Base-by-base conservation (phyloP, 2,329 filamentous ascomycete genomes). In the Talaromyces sp. region DNA sequence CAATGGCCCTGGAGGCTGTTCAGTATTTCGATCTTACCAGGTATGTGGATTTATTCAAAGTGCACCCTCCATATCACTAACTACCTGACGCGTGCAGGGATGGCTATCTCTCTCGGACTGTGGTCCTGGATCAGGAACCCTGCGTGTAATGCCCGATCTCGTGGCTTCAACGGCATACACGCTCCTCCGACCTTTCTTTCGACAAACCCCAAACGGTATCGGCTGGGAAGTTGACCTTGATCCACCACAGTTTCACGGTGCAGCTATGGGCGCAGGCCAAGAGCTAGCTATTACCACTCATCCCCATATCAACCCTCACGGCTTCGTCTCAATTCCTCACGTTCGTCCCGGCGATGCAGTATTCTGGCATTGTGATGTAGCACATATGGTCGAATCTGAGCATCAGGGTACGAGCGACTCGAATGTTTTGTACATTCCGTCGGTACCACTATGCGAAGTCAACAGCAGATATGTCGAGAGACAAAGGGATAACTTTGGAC, bases 401-500 rank as follows among this genome's bases (percentile, higher is more conserved):
- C 76, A 79, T 60, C 64, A 69, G 1, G 77, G 78, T 6, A 66
- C 69, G 7, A 63, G 72, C 19, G 74, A 76, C 48, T 72, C 77
- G 3, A 73, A 70, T 22, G 77, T 78, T 0, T 73, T 71, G 0
- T 79, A 77, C 64, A 74, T 79, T 31, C 73, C 77, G 2, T 74
- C 77, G 2, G 74, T 73, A 10, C 77, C 78, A 0, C 73, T 74
- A 4, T 79, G 77, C 1, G 52, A 68, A 2, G 65, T 69, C 43
- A 75, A 75, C 61, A 71, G 68, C 39, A 59, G 24, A 4, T 75
- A 76, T 50, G 63, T 45, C 82, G 85, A 68, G 84, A 81, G 79
- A 75, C 80, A 14, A 79, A 81, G 73, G 76, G 81, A 27, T 81
- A 83, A 33, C 75, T 84, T 4, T 81, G 82, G 5, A 81, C 84